Evolutionary conservation across 2,329 filamentous ascomycete genomes (phyloP).

Genomic region (Xylariales sp.): DNA sequence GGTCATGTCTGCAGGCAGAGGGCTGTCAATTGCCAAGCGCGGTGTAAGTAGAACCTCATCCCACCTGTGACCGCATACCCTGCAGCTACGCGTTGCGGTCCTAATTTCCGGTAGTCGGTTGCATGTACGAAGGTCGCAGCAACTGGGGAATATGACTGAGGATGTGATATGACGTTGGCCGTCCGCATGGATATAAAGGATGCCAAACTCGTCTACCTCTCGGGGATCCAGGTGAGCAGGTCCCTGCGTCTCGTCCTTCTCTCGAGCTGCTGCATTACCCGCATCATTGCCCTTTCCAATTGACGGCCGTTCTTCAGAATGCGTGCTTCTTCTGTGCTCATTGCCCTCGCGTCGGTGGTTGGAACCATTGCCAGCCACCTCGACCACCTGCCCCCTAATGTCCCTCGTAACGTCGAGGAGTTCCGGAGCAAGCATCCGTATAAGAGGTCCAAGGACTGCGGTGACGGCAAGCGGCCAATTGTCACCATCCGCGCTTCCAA

Average conservation of each 20-base stretch:
- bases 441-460: slow-evolving; percentile 13
- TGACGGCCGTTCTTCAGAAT: too few relatives aligned
- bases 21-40: background rate
- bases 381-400: slow-evolving; percentile 24
- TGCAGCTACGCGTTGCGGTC: background rate
- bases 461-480: slow-evolving; percentile 17
- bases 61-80: background rate
- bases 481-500: slow-evolving; percentile 48
- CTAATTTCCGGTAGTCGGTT: slow-evolving; percentile 2
- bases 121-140: slow-evolving; percentile 4
- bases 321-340: slow-evolving; percentile 16
- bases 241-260: background rate
- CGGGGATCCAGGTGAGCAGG: background rate
- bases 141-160: slow-evolving; percentile 2
- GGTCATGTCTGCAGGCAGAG: background rate
- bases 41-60: background rate
- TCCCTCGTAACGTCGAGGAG: slow-evolving; percentile 30
- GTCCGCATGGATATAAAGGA: background rate
- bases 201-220: background rate
- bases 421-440: slow-evolving; percentile 35
- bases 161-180: background rate
- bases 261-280: background rate
- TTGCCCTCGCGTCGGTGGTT: slow-evolving; percentile 17
- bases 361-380: slow-evolving; percentile 15
- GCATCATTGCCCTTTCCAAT: too few relatives aligned